Base-by-base conservation (phyloP, 2,329 filamentous ascomycete species). In the Aureobasidium sp. region DNA sequence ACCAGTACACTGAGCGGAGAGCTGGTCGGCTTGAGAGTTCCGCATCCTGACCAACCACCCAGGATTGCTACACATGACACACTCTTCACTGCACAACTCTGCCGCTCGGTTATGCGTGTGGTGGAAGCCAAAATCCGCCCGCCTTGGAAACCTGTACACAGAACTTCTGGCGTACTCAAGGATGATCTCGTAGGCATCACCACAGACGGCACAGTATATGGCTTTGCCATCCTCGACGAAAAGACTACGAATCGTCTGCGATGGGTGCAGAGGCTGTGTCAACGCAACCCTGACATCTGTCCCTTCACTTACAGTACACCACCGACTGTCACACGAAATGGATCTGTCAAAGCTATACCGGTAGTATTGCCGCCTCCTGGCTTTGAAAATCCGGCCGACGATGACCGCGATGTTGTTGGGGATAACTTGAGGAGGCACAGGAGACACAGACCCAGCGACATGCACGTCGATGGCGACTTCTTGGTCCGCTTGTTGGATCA, bases 201-300 rank as follows among this genome's bases (percentile, higher is more conserved):
- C 52, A 75, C 79, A 60, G 81, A 83, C 62, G 82, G 82, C 37
- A 76, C 78, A 1, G 68, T 85, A 15, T 77, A 79, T 47, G 72
- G 76, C 17, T 87, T 97, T 67, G 82, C 82, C 0, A 75, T 92
- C 15, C 75, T 97, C 0, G 77, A 80, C 10, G 69, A 81, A 20
- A 74, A 82, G 2, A 81, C 87, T 8, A 89, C 87, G 84, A 80
- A 81, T 7, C 78, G 96, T 4, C 78, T 97, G 5, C 81, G 82
- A 62, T 85, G 93, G 65, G 71, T 97, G 1, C 87, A 95, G 69
- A 87, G 88, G 63, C 71, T 95, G 52, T 68, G 71, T 57, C 68
- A 72, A 50, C 70, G 73, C 64, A 69, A 64, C 36, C 68, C 74
- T 29, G 67, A 70, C 37, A 66, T 73, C 8, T 69, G 68, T n/a